Conservation (phyloP, 306 rosid genomes). For the Cucumis cinereus region DNA sequence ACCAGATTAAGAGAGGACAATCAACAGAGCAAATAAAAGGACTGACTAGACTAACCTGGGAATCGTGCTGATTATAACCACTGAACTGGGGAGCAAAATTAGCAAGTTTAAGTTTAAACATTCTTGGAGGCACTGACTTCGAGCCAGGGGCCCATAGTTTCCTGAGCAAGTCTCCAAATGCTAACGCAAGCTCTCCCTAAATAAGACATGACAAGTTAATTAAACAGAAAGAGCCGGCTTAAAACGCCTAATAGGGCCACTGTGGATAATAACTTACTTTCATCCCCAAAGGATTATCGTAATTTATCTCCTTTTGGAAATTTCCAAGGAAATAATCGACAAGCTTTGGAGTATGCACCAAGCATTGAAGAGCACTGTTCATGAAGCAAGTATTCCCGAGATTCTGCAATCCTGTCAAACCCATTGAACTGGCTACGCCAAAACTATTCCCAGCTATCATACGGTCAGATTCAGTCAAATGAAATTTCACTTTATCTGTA, state of each 20-base stretch:
- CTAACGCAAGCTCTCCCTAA: constrained; percentile 85
- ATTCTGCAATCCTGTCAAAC: constrained; percentile 76
- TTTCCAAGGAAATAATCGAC: constrained; percentile 73
- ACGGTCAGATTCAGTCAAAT: constrained; percentile 17
- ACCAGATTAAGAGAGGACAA: constrained; percentile 6
- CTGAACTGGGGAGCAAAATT: constrained; percentile 74
- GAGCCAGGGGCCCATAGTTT: constrained; percentile 68
- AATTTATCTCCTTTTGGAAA: constrained; percentile 59
- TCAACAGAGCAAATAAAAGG: constrained; percentile 8
- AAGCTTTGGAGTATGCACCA: constrained; percentile 73
- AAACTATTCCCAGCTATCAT: constrained; percentile 25
- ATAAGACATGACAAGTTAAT: constrained; percentile 3
- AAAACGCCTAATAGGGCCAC: not conserved
- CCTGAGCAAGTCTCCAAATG: constrained; percentile 80
- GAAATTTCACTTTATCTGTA: constrained; percentile 21
- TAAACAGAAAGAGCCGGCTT: not conserved
- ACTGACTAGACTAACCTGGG: constrained; percentile 50
- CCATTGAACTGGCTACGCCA: constrained; percentile 37
- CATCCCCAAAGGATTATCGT: constrained; percentile 76
- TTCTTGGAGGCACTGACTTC: constrained; percentile 46
- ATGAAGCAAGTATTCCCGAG: constrained; percentile 94
- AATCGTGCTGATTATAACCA: constrained; percentile 83
- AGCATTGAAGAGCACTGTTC: constrained; percentile 83
- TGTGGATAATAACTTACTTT: constrained; percentile 29
- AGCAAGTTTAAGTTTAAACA: constrained; percentile 55